A percentile compares a stretch with the other conserved stretches of the same genome.
These are phyloP conservation scores for Pseudocercospora pini-densiflorae DNA, from an alignment of 2,329 filamentous ascomycete species.

Conservation along the genomic window DNA sequence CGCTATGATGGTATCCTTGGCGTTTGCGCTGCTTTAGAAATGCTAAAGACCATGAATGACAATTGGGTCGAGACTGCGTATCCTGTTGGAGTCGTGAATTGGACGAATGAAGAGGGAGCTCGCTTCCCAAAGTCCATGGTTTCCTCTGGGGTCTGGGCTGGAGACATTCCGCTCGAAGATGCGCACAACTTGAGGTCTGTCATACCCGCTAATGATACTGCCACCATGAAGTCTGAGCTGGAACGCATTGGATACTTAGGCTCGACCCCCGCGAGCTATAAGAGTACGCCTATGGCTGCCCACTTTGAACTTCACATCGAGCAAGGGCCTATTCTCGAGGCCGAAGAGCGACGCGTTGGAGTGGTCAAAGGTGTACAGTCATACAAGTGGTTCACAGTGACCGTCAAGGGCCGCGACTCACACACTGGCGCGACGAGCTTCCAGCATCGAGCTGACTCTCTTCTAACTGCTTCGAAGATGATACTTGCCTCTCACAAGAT, in stretches of 20 bases:
- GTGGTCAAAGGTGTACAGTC: slow-evolving; percentile 75
- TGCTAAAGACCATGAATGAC: slow-evolving; percentile 70
- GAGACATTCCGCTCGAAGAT: slow-evolving; percentile 63
- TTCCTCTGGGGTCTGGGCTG: slow-evolving; percentile 77
- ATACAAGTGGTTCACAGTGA: slow-evolving; percentile 74
- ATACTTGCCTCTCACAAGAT: slow-evolving; percentile 69
- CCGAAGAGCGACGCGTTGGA: slow-evolving; percentile 65
- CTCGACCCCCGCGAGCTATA: slow-evolving; percentile 58
- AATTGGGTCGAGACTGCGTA: slow-evolving; percentile 70
- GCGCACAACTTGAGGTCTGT: slow-evolving; percentile 69
- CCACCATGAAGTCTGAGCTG: slow-evolving; percentile 70
- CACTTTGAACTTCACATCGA: slow-evolving; percentile 88
- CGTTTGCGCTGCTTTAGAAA: slow-evolving; percentile 73
- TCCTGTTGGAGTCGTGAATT: slow-evolving; percentile 75
- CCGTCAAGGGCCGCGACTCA: slow-evolving; percentile 68
- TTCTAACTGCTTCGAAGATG: slow-evolving; percentile 69
- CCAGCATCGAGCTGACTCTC: slow-evolving; percentile 67
- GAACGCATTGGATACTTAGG: slow-evolving; percentile 75
- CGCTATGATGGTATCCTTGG: slow-evolving; percentile 80
- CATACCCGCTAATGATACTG: slow-evolving; percentile 55
- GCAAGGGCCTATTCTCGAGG: slow-evolving; percentile 77
- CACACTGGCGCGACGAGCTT: slow-evolving; percentile 79
- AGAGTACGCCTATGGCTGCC: slow-evolving; percentile 68
- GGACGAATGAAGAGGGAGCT: slow-evolving; percentile 84
- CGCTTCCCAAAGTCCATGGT: slow-evolving; percentile 78